Evolutionary conservation across 2,329 filamentous ascomycete species (phyloP), one percentile per base, ranked within the genome.

Genomic region (Fusarium cicatricum): DNA sequence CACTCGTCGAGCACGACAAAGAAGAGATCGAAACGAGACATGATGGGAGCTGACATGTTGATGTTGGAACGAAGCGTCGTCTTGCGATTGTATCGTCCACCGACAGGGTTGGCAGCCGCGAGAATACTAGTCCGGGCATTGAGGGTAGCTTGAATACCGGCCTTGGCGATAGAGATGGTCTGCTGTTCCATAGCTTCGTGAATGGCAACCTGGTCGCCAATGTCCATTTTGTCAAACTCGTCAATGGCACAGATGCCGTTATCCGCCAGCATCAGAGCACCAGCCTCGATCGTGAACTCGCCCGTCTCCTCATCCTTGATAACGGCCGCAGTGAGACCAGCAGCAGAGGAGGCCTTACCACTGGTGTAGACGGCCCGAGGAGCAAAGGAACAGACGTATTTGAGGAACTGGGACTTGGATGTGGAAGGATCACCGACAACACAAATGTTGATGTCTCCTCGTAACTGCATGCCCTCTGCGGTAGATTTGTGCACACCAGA

Each of bases 111-210:
- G 26, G 95, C 95, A 7, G 95, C 95, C 1, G 95, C 95, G 14
- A 99, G 88, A 69, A 99, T 98, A 40, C 90, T 95, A 1, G 95
- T 97, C 50, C 95, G 87, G 3, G 95, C 95, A 71, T 99, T 99
- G 39, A 99, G 85, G 0, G 95, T 99, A 4, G 95, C 96, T 74
- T 99, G 95, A 55, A 99, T 99, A 70, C 95, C 95, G 5, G 95
- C 95, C 78, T 99, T 99, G 56, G 95, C 94, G 70, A 99, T 99
- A 9, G 92, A 97, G 64, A 99, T 99, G 5, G 95, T 99, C 77
- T 99, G 95, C 80, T 99, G 95, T 85, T 99, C 95, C 95, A 99
- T 99, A 55, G 95, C 95, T 86, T 99, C 95, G 84, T 99, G 95
- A 70, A 99, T 99, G 64, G 95, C 95, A 50, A 99, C 95, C 78